Conservation (phyloP, 208 protist genomes). For the Leishmania martiniquensis region DNA sequence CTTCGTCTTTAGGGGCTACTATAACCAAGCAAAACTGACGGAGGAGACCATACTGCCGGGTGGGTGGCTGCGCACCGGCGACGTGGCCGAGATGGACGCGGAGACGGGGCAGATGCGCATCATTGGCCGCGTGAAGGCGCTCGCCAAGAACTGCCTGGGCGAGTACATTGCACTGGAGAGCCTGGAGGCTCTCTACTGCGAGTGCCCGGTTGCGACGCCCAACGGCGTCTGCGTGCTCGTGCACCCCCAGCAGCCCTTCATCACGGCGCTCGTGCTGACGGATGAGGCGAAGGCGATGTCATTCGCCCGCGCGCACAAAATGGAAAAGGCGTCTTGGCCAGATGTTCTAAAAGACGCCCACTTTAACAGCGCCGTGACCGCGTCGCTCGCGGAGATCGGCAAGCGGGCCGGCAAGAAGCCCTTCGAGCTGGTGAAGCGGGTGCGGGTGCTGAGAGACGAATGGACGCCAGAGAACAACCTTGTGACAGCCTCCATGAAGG, state of each 20-base stretch:
- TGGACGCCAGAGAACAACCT: slow-evolving; percentile 89
- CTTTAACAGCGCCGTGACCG: slow-evolving; percentile 44
- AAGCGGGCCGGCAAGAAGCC: slow-evolving; percentile 56
- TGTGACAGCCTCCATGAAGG: slow-evolving; percentile 79
- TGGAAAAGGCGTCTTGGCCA: slow-evolving; percentile 35
- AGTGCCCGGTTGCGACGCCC: slow-evolving; percentile 47
- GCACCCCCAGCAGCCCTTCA: slow-evolving; percentile 57
- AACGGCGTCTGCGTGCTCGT: slow-evolving; percentile 79
- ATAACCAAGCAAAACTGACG: slow-evolving; percentile 80
- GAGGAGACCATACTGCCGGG: slow-evolving; percentile 65
- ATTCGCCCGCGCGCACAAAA: slow-evolving; percentile 46
- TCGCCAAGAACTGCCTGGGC: slow-evolving; percentile 87
- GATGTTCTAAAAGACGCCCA: slow-evolving; percentile 32
- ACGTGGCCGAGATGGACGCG: slow-evolving; percentile 75
- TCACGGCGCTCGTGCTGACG: slow-evolving; percentile 68
- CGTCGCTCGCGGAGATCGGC: slow-evolving; percentile 41
- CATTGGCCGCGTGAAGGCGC: slow-evolving; percentile 88
- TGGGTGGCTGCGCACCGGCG: slow-evolving; percentile 91
- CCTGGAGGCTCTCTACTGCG: slow-evolving; percentile 73
- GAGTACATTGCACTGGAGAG: slow-evolving; percentile 92
- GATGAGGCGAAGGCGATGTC: slow-evolving; percentile 55
- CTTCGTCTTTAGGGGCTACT: slow-evolving; percentile 89
- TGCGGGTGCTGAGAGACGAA: slow-evolving; percentile 68
- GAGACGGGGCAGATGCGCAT: slow-evolving; percentile 53
- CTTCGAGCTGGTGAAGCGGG: slow-evolving; percentile 67